Evolutionary conservation across 345 rosid species (phyloP).

Genomic region (Moringa oleifera): DNA sequence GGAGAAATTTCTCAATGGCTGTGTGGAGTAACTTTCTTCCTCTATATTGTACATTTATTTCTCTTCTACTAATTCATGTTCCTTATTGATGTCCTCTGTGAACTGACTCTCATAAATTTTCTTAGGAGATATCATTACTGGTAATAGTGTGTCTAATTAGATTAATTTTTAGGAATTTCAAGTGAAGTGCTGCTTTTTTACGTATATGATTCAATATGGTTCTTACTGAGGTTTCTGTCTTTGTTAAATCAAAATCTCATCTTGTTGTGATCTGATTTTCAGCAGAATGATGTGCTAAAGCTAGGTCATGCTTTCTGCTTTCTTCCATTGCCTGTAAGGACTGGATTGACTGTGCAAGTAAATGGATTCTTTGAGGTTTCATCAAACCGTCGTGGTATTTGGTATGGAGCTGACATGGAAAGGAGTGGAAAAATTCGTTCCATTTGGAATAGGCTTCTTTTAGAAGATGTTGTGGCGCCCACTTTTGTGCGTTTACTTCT

Average conservation of each 20-base stretch:
- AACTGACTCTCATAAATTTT: too few relatives aligned
- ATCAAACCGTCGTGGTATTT: constrained; percentile 95
- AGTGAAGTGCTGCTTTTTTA: constrained; percentile 1
- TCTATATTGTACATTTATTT: too few relatives aligned
- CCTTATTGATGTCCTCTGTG: too few relatives aligned
- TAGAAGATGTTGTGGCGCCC: constrained; percentile 90
- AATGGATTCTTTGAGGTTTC: constrained; percentile 96
- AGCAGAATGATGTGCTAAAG: constrained; percentile 58
- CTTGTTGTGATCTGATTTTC: constrained; percentile 25
- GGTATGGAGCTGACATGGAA: constrained; percentile 99
- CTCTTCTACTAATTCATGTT: too few relatives aligned
- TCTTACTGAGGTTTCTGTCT: not conserved
- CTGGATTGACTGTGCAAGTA: constrained; percentile 81
- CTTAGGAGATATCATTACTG: not conserved
- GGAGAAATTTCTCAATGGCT: not conserved
- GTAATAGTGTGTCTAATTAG: not conserved
- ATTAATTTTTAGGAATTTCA: not conserved
- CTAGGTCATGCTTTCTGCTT: constrained; percentile 90
- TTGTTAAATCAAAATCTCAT: constrained; percentile 15
- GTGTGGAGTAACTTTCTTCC: too few relatives aligned
- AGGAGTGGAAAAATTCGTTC: constrained; percentile 95
- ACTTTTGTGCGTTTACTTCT: constrained; percentile 53
- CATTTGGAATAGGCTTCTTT: constrained; percentile 87
- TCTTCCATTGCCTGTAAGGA: constrained; percentile 91
- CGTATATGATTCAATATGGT: constrained; percentile 1